Evolutionary conservation across 306 rosid species (phyloP).

Genomic region (Mimosa bimucronata): DNA sequence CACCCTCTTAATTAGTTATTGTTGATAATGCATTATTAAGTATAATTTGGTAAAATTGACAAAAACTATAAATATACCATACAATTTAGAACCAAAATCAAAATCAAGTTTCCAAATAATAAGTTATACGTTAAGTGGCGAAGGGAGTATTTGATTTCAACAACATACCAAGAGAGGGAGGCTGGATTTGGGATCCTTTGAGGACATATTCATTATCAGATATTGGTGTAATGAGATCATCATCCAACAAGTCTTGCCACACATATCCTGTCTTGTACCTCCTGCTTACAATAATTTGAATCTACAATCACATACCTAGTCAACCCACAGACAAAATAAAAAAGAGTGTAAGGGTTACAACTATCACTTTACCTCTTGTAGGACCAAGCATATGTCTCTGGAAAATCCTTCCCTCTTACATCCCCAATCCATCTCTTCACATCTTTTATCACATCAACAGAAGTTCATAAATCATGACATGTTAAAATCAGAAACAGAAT

Average conservation of each 20-base stretch:
- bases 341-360: neutral
- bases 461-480: neutral
- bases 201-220: conserved; percentile 90
- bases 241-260: conserved; percentile 92
- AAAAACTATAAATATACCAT: too few relatives aligned
- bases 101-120: too few relatives aligned
- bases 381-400: conserved; percentile 80
- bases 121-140: too few relatives aligned
- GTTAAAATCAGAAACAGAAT: neutral
- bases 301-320: neutral
- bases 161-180: conserved; percentile 45
- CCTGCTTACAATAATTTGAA: conserved; percentile 47
- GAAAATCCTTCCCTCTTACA: conserved; percentile 70
- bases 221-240: conserved; percentile 82
- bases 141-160: too few relatives aligned
- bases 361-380: conserved; percentile 69
- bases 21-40: too few relatives aligned
- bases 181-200: conserved; percentile 77
- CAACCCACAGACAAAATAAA: conserved; percentile 17
- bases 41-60: too few relatives aligned
- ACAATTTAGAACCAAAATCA: too few relatives aligned
- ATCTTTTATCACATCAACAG: conserved; percentile 44
- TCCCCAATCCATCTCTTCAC: conserved; percentile 84
- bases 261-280: conserved; percentile 88
- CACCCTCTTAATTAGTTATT: too few relatives aligned